A percentile compares a stretch with the other conserved stretches of the same genome.
Conservation (phyloP, 139 green algal genomes). For the Closterium sp. region DNA sequence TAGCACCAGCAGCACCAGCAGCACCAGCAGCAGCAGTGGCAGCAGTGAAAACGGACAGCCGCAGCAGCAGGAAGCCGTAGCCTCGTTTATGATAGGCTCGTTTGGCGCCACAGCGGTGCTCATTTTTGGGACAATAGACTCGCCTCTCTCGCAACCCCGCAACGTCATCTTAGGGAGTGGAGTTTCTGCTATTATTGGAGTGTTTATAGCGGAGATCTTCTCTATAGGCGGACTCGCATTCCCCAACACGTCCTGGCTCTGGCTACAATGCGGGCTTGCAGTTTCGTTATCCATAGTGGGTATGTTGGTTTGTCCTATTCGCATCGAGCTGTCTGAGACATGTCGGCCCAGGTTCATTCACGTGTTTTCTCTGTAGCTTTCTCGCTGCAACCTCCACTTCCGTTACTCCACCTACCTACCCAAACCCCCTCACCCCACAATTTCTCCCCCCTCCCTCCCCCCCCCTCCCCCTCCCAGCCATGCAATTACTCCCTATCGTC, state of each 20-base stretch:
- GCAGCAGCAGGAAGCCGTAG: not conserved
- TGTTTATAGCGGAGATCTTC: conserved; percentile 33
- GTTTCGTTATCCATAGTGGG: conserved; percentile 31
- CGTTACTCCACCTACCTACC: not conserved
- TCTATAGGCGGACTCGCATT: not conserved
- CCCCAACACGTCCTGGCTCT: not conserved
- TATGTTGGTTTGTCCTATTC: conserved; percentile 1
- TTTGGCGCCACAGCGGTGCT: conserved; percentile 38
- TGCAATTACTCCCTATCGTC: not conserved
- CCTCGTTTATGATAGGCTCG: conserved; percentile 35
- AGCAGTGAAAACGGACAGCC: not conserved
- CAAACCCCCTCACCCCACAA: not conserved
- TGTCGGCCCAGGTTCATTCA: too few species aligned
- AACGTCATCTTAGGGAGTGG: conserved; percentile 18
- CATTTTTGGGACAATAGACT: conserved; percentile 37
- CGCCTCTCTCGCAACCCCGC: conserved; percentile 28
- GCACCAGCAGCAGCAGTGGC: not conserved
- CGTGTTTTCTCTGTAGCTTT: not conserved
- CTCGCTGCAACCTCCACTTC: not conserved
- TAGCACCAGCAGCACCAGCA: not conserved
- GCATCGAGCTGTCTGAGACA: not conserved
- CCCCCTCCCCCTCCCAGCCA: not conserved
- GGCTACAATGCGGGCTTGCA: conserved; percentile 31
- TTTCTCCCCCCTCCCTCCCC: not conserved
- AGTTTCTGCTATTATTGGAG: conserved; percentile 19